Base-by-base conservation (phyloP, 2,329 filamentous ascomycete species). In the Diplodia scrobiculata region DNA sequence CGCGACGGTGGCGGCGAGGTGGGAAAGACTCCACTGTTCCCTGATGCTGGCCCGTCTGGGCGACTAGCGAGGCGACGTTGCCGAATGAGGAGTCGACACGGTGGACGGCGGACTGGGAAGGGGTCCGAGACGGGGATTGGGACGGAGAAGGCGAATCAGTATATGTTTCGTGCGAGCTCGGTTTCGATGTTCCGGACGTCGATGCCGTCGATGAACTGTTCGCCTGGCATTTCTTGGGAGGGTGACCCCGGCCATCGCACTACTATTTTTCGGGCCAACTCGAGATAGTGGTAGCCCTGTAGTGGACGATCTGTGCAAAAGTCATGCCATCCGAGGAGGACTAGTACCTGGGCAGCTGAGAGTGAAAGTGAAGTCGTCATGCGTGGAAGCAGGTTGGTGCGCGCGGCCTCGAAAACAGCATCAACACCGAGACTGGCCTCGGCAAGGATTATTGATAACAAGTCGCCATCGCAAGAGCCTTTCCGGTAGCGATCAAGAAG, bases 111-210 rank as follows among this genome's bases (percentile, higher is more conserved):
- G 71, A 73, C 3, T 54, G 59, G 17, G 58, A 63, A 36, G 71
- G 71, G 67, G 53, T 73, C 69, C 27, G 67, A 50, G 7, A 69
- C 68, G 3, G 71, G 71, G 32, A 72, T 71, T 1, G 60, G 59
- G 11, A 53, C 58, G 32, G 77, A 73, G 66, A 76, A 77, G 1
- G 76, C 76, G 3, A 77, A 73, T 78, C 79, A 80, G 71, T 78
- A 78, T 9, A 80, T 69, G 68, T 78, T 78, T 27, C 75, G 72
- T 2, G 77, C 70, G 17, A 80, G 65, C 66, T 80, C 79, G 66
- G 75, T 77, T 67, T 80, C 79, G 11, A 80, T 75, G 53, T 77
- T 74, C 54, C 73, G 75, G 2, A 80, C 74, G 41, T 79, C 77
- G 50, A 80, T 74, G 10, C 78, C 79, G 27, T 80, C 80, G 68